Evolutionary conservation across 495 filamentous ascomycete species (phyloP), one percentile per base, ranked within the genome.

Genomic region (Penicillium salamii): DNA sequence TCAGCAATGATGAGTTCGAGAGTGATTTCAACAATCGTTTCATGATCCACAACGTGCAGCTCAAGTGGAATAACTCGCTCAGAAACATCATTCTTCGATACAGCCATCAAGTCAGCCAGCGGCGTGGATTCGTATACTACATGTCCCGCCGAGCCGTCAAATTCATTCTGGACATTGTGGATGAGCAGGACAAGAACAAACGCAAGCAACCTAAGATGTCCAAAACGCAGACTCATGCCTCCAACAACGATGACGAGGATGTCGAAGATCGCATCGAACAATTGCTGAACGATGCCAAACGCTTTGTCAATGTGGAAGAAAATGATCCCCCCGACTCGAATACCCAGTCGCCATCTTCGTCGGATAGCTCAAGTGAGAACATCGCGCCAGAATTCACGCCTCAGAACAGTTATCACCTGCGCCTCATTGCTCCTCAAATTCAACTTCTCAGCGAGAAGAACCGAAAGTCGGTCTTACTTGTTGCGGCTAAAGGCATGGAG

Each of bases 391-490:
- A 96, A 46, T 97, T 91, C 64, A 85, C 86, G n/a, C 82, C 92
- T 3, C 89, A 93, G 57, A 97, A 95, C 63, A 89, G 86, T 57
- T 98, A 96, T 63, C 89, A 96, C 62, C 78, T 97, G 57, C 90
- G 91, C 19, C 80, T 98, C 12, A 96, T 97, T 58, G 95, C 92
- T 8, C 93, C 93, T 33, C 93, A 98, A 62, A 95, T 98, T 42
- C 93, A 98, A 64, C 76, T 98, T 39, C 91, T 97, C 62, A 97
- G 95, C 63, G 92, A 97, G 58, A 97, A 97, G 78, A 97, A 97
- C 58, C 81, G 84, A 41, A 95, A 93, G 58, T 85, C 93, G 29
- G 93, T 91, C 19, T 84, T 96, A 19, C 71, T 98, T n/a, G 86
- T 96, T 36, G 90, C 90, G 3, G 90, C 91, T 24, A 96, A 97